These are phyloP conservation scores for Nitzschia inconspicua DNA, from an alignment of 108 stramenopile species.

Conservation along the genomic window DNA sequence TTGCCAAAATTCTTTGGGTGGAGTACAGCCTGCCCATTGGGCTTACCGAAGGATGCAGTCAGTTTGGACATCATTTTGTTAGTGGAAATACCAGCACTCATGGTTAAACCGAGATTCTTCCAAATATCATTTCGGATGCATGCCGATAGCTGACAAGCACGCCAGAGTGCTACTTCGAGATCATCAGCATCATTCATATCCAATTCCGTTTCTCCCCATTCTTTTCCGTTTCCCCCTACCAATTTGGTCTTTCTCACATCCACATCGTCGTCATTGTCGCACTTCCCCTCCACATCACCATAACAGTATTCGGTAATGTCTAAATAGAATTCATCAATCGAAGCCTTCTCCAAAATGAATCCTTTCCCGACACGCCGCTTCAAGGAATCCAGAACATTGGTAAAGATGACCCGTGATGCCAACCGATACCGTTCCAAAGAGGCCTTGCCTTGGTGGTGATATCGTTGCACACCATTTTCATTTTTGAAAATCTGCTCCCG, in stretches of 20 bases:
- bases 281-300: conserved; percentile 9
- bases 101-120: conserved; percentile 67
- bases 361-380: conserved; percentile 16
- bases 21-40: conserved; percentile 84
- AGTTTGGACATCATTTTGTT: conserved; percentile 83
- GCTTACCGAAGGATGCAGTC: conserved; percentile 82
- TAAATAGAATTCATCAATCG: conserved; percentile 84
- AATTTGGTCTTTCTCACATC: conserved; percentile 7
- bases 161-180: conserved; percentile 4
- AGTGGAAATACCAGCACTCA: conserved; percentile 75
- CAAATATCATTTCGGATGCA: conserved; percentile 53
- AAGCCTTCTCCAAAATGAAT: conserved; percentile 74
- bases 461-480: conserved; percentile 62
- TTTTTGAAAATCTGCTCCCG: conserved; percentile 31
- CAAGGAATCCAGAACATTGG: conserved; percentile 51
- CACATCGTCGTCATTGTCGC: conserved; percentile 10
- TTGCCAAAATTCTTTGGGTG: conserved; percentile 46
- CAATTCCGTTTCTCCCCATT: too few species aligned
- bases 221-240: background rate
- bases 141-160: conserved; percentile 54
- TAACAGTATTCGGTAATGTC: conserved; percentile 79
- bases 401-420: conserved; percentile 73
- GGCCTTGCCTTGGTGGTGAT: conserved; percentile 72
- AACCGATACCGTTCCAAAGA: conserved; percentile 81
- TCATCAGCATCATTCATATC: background rate